Percentiles rank a stretch among this genome's conserved stretches.
These are phyloP conservation scores for Microbotryomycetes sp. DNA, from an alignment of 1,284 basidiomycete species.

Conservation along the genomic window DNA sequence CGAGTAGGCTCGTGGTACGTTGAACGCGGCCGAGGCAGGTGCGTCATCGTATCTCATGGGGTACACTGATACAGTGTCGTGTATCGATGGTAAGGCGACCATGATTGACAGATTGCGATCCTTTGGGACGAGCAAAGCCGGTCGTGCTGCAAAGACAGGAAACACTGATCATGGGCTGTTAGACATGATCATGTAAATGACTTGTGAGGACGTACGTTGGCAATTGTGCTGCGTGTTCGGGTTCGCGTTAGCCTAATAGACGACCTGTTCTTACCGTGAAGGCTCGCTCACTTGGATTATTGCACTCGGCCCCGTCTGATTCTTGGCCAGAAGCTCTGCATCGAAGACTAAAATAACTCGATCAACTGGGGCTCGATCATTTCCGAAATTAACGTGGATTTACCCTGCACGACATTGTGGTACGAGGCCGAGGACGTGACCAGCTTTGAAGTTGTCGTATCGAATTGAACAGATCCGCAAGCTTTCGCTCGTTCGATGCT, in stretches of 20 bases:
- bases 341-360: no score
- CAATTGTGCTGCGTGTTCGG: not conserved
- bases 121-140: not conserved
- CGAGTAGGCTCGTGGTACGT: no score
- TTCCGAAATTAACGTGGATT: no score
- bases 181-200: not conserved
- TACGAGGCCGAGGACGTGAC: not conserved
- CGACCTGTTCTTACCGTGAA: no score
- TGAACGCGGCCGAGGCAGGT: no score
- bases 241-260: no score
- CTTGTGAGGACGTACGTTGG: not conserved
- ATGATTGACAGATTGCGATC: not conserved
- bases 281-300: no score
- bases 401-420: not conserved
- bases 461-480: not conserved
- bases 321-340: no score
- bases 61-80: not conserved
- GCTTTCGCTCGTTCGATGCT: not conserved
- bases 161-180: not conserved
- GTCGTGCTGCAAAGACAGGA: not conserved
- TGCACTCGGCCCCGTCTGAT: no score
- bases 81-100: not conserved
- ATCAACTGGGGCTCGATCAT: no score
- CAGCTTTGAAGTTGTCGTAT: not conserved
- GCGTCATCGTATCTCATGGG: no score